These are phyloP conservation scores for Taphrina betulina DNA, from an alignment of 1,139 yeast genomes.

Conservation along the genomic window DNA sequence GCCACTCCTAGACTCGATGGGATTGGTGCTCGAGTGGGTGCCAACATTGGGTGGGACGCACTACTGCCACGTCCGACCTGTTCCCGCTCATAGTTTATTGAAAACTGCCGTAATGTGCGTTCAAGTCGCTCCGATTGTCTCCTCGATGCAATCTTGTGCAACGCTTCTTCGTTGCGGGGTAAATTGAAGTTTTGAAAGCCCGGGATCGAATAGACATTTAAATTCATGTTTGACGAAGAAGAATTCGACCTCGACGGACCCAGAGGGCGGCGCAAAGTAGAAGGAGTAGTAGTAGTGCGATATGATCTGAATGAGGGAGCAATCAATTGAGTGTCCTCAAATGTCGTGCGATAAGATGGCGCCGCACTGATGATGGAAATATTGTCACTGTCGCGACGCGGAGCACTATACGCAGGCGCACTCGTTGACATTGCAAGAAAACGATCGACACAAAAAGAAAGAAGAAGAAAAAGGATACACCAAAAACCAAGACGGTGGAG, in stretches of 20 bases:
- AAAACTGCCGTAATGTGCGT: slow-evolving; percentile 16
- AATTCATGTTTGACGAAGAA: background rate
- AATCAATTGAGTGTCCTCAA: slow-evolving; percentile 12
- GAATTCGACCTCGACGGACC: background rate
- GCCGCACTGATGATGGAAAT: slow-evolving; percentile 19
- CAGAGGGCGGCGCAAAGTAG: background rate
- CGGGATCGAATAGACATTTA: slow-evolving; percentile 5
- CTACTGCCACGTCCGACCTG: slow-evolving; percentile 13
- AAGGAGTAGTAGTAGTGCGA: background rate
- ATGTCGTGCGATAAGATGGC: slow-evolving; percentile 16
- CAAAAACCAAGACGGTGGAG: too few relatives aligned
- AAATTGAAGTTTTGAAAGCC: slow-evolving; percentile 10
- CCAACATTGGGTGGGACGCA: slow-evolving; percentile 14
- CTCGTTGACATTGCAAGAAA: too few relatives aligned
- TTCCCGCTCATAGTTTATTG: slow-evolving; percentile 15
- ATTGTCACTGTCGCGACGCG: slow-evolving; percentile 17
- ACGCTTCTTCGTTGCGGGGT: slow-evolving; percentile 17
- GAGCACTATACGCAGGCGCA: too few relatives aligned
- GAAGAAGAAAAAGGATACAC: background rate
- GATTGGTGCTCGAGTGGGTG: background rate
- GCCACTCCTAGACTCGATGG: background rate
- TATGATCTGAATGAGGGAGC: slow-evolving; percentile 2
- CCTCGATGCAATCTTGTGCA: slow-evolving; percentile 13
- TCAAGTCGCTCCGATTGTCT: slow-evolving; percentile 10
- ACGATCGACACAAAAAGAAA: too few relatives aligned